These are phyloP conservation scores for Neotropicomus parvogracilis DNA, from an alignment of 1,284 basidiomycete genomes.

Conservation along the genomic window DNA sequence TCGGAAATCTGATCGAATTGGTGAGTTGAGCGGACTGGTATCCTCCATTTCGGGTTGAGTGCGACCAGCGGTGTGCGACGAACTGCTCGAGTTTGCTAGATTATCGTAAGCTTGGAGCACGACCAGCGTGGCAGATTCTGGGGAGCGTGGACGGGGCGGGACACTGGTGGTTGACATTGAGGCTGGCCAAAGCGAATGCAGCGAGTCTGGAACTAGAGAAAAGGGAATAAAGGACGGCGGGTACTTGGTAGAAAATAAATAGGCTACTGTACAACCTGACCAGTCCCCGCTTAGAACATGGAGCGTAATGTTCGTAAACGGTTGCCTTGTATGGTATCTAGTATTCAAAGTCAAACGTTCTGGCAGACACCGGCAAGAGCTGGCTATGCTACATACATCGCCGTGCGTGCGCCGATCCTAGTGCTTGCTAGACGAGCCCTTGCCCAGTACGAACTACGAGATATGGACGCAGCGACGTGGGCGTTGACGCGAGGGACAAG, in stretches of 20 bases:
- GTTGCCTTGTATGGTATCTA: slow-evolving; percentile 26
- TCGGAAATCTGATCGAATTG: slow-evolving; percentile 22
- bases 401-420: too few relatives aligned
- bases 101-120: slow-evolving; percentile 29
- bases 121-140: slow-evolving; percentile 32
- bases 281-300: slow-evolving; percentile 12
- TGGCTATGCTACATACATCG: too few relatives aligned
- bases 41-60: slow-evolving; percentile 8
- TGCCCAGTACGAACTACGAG: too few relatives aligned
- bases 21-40: slow-evolving; percentile 13
- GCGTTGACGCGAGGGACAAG: too few relatives aligned
- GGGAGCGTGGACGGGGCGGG: slow-evolving; percentile 16
- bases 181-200: slow-evolving; percentile 3
- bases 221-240: slow-evolving; percentile 12
- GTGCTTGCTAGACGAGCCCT: too few relatives aligned
- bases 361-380: too few relatives aligned
- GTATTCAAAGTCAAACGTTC: slow-evolving; percentile 5
- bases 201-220: slow-evolving; percentile 8
- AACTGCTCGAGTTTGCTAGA: not conserved
- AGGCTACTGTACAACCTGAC: slow-evolving; percentile 8
- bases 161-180: slow-evolving; percentile 14
- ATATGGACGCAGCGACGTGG: too few relatives aligned
- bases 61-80: not conserved
- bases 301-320: slow-evolving; percentile 31
- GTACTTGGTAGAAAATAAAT: slow-evolving; percentile 18